Evolutionary conservation across 805 yeast genomes (phyloP), one percentile per base, ranked within the genome.

Genomic region (Metschnikowia colocasiae): DNA sequence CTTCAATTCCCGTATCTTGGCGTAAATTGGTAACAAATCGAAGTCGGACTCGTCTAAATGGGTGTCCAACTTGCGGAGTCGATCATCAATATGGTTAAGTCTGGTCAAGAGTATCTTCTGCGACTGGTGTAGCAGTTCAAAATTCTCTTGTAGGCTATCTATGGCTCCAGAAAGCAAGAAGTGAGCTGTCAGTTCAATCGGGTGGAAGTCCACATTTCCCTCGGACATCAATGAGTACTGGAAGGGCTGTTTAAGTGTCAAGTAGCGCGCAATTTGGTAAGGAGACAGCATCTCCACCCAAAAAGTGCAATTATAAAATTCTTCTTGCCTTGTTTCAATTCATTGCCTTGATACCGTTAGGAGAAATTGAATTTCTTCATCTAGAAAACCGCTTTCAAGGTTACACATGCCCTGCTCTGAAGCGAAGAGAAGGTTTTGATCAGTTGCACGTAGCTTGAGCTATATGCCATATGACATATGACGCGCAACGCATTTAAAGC

Each of bases 111-210:
- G 63, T 1, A 81, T 77, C 35, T 76, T 61, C 52, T 81, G 86
- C 0, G 84, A 78, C 50, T 80, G 82, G 55, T 78, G 76, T 25
- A 81, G 60, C 50, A 73, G 74, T 50, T 77, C 76, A 27, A 81
- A 67, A 46, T 75, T 76, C 44, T 74, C 74, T 45, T 77, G 73
- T 20, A 81, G 61, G 4, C 63, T 65, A 35, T 81, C 85, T 7
- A 81, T 61, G 1, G 85, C 75, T 1, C 78, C 76, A 27, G 81
- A 81, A 6, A 81, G 57, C 1, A 81, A 59, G 8, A 79, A 64
- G 51, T 81, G 86, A 0, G 81, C 83, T 2, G 80, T 73, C 25
- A 80, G 65, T 50, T 81, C 87, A 37, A 81, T 72, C 0, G 85
- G 83, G 57, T 81, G 85, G 13, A 80, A 66, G 26, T 75, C 74